These are phyloP conservation scores for Lippia alba DNA, from an alignment of 305 asterid genomes.

Conservation along the genomic window DNA sequence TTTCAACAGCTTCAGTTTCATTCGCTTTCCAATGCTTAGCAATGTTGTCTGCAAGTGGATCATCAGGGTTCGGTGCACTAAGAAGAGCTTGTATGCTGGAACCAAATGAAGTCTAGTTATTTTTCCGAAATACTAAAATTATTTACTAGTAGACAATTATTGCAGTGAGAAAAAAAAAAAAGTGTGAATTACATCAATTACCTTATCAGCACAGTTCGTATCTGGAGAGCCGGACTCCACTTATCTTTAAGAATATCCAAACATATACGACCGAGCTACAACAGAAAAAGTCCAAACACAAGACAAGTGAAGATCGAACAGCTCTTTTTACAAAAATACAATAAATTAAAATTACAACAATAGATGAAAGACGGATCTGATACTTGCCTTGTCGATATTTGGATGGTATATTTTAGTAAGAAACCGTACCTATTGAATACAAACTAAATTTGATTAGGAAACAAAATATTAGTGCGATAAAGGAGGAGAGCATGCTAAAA, in stretches of 20 bases:
- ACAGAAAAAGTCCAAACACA: too few relatives aligned
- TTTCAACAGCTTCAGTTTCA: constrained; percentile 81
- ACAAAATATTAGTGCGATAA: too few relatives aligned
- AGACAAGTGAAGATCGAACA: too few relatives aligned
- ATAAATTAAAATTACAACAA: neutral
- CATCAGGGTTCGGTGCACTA: constrained; percentile 91
- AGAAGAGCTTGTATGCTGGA: constrained; percentile 84
- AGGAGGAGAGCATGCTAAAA: too few relatives aligned
- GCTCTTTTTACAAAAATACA: neutral
- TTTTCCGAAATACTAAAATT: constrained; percentile 13
- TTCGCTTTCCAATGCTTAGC: constrained; percentile 90
- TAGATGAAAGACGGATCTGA: too few relatives aligned
- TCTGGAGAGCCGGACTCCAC: constrained; percentile 94
- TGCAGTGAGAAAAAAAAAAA: neutral
- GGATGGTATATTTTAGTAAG: constrained; percentile 92
- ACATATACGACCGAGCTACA: constrained; percentile 85
- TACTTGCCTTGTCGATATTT: constrained; percentile 81
- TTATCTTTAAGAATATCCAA: constrained; percentile 90
- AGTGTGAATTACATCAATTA: constrained; percentile 48
- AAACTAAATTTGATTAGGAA: too few relatives aligned
- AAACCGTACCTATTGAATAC: constrained; percentile 70
- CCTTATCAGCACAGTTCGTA: constrained; percentile 87
- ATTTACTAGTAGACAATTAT: neutral
- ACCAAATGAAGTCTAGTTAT: too few relatives aligned
- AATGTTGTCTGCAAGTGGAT: constrained; percentile 82